phyloP scores from a whole-genome alignment of 306 rosid genomes.

The Cercis canadensis region DNA sequence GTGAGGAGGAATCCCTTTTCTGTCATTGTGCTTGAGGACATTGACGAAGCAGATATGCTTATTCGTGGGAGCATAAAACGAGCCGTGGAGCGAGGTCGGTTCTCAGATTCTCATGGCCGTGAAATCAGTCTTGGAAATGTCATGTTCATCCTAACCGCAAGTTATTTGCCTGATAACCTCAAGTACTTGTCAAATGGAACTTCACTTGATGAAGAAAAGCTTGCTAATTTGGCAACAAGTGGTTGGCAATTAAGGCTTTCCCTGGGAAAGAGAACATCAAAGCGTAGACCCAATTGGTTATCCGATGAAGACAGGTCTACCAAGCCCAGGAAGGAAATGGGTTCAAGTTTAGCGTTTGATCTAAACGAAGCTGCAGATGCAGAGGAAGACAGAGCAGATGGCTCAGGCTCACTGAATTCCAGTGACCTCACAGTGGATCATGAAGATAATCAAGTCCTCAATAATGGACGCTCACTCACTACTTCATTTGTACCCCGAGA shows the following conservation, averaged over 20 bases:
- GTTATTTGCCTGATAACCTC: slow-evolving; percentile 79
- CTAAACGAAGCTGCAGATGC: slow-evolving; percentile 76
- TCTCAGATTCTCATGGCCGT: slow-evolving; percentile 85
- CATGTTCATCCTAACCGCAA: slow-evolving; percentile 81
- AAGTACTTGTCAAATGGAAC: slow-evolving; percentile 55
- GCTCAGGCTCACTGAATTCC: slow-evolving; percentile 89
- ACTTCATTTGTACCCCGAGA: slow-evolving; percentile 51
- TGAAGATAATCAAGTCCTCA: slow-evolving; percentile 63
- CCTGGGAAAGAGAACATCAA: slow-evolving; percentile 55
- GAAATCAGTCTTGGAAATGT: slow-evolving; percentile 86
- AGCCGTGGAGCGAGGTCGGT: slow-evolving; percentile 90
- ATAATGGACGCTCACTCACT: slow-evolving; percentile 32
- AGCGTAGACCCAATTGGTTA: slow-evolving; percentile 75
- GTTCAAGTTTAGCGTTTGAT: slow-evolving; percentile 68
- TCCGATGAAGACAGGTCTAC: slow-evolving; percentile 59
- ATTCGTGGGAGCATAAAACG: slow-evolving; percentile 71
- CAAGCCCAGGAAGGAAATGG: slow-evolving; percentile 62
- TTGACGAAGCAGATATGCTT: slow-evolving; percentile 69
- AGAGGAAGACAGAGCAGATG: slow-evolving; percentile 75
- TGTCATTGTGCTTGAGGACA: slow-evolving; percentile 85
- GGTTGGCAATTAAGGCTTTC: slow-evolving; percentile 81
- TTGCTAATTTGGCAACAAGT: slow-evolving; percentile 56
- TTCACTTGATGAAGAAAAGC: slow-evolving; percentile 64
- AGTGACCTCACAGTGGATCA: slow-evolving; percentile 87
- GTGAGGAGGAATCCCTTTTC: slow-evolving; percentile 79